A percentile compares a stretch with the other conserved stretches of the same genome.
Evolutionary conservation across 1,139 yeast genomes (phyloP).

Genomic region (Nakaseomyces bracarensis): DNA sequence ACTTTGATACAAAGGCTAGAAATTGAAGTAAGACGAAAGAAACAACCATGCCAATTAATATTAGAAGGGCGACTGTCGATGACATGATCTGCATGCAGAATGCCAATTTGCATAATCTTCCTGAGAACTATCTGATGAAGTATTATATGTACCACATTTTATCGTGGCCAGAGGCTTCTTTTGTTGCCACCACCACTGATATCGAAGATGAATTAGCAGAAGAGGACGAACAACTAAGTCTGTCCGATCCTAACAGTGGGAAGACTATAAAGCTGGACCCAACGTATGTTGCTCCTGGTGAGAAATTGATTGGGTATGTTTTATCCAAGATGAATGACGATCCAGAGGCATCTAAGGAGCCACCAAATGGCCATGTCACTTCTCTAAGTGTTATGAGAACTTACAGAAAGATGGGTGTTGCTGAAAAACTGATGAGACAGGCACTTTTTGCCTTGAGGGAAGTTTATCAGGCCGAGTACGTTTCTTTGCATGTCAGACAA

Average conservation of each 20-base stretch:
- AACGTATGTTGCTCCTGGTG: slow-evolving; percentile 55
- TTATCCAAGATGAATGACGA: slow-evolving; percentile 96
- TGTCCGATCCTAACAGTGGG: slow-evolving; percentile 17
- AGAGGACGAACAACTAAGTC: slow-evolving; percentile 24
- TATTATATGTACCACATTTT: slow-evolving; percentile 88
- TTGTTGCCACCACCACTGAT: slow-evolving; percentile 77
- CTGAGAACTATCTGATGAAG: slow-evolving; percentile 88
- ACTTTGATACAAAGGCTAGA: neutral
- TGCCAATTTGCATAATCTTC: slow-evolving; percentile 85
- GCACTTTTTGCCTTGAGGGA: slow-evolving; percentile 73
- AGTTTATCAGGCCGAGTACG: slow-evolving; percentile 73
- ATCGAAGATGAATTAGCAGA: slow-evolving; percentile 31
- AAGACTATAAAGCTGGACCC: slow-evolving; percentile 37
- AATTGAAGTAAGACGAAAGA: neutral
- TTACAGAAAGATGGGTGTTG: slow-evolving; percentile 89
- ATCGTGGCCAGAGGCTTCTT: slow-evolving; percentile 97
- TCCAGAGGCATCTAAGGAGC: slow-evolving; percentile 50
- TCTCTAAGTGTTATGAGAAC: slow-evolving; percentile 92
- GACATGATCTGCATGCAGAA: slow-evolving; percentile 95
- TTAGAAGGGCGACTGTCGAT: slow-evolving; percentile 77
- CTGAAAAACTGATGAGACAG: slow-evolving; percentile 88
- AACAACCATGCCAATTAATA: slow-evolving; percentile 65
- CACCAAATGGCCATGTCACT: slow-evolving; percentile 91
- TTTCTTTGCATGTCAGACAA: slow-evolving; percentile 86
- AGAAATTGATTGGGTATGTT: slow-evolving; percentile 87